phyloP scores from a whole-genome alignment of 306 rosid species.

The Prunus campanulata region DNA sequence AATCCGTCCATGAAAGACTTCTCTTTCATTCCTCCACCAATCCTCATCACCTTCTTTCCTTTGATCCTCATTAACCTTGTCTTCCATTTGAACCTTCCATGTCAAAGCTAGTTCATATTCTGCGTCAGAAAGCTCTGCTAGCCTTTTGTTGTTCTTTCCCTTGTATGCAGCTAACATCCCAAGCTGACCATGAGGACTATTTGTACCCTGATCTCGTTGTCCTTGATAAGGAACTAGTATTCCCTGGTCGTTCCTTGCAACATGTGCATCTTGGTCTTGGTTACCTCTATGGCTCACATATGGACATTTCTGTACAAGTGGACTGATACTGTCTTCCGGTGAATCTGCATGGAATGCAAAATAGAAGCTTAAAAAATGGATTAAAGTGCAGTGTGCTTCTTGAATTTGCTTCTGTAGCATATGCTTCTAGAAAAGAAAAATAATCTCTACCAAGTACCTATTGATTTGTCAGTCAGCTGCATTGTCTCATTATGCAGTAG shows the following conservation, averaged over 20 bases:
- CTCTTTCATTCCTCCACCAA: constrained; percentile 41
- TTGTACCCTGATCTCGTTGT: too few relatives aligned
- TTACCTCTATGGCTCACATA: not conserved
- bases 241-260: not conserved
- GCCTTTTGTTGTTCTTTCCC: not conserved
- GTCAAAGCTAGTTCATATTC: constrained; percentile 11
- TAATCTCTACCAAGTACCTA: not conserved
- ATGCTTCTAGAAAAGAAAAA: not conserved
- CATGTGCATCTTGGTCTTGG: not conserved
- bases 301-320: not conserved
- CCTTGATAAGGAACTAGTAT: constrained; percentile 15
- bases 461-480: not conserved
- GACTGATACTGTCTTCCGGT: not conserved
- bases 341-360: constrained; percentile 3
- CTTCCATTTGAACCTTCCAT: constrained; percentile 34
- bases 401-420: not conserved
- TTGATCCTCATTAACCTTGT: not conserved
- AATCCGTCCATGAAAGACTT: constrained; percentile 22
- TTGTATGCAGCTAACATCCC: not conserved
- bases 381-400: not conserved
- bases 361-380: not conserved
- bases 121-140: not conserved
- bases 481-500: not conserved
- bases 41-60: constrained; percentile 21
- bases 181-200: not conserved